These are phyloP conservation scores for Wickerhamomyces sp. DNA, from an alignment of 1,139 yeast species.

Conservation along the genomic window DNA sequence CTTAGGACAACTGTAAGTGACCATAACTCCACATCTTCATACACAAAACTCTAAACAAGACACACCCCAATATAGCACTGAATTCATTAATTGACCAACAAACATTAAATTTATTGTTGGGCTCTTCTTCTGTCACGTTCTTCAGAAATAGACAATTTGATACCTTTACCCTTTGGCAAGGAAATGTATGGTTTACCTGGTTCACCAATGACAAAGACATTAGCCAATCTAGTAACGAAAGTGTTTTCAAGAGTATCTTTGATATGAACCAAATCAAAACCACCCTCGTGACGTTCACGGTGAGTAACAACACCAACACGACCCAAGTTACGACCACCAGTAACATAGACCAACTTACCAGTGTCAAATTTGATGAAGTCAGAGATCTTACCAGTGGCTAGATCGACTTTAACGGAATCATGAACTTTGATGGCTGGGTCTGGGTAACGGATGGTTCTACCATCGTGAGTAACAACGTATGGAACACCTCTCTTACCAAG, in stretches of 20 bases:
- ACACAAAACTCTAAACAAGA: not conserved
- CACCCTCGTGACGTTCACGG: conserved; percentile 99
- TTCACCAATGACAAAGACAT: conserved; percentile 98
- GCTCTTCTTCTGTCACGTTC: conserved; percentile 99
- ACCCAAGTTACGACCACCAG: conserved; percentile 99
- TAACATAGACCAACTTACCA: conserved; percentile 94
- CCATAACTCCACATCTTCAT: too few relatives aligned
- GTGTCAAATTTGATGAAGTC: conserved; percentile 92
- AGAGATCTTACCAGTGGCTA: conserved; percentile 90
- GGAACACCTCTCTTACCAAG: conserved; percentile 98
- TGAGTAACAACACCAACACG: conserved; percentile 97
- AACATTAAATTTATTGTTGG: conserved; percentile 34
- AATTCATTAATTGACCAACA: conserved; percentile 84
- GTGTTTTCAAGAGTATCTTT: conserved; percentile 97
- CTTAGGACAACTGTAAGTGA: too few relatives aligned
- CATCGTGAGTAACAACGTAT: conserved; percentile 98
- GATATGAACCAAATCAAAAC: conserved; percentile 98
- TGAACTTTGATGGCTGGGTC: conserved; percentile 94
- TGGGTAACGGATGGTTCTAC: conserved; percentile 99
- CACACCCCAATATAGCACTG: conserved; percentile 41
- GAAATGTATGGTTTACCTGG: conserved; percentile 96
- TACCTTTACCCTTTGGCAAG: conserved; percentile 99
- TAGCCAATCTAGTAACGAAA: conserved; percentile 95
- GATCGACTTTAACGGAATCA: conserved; percentile 95
- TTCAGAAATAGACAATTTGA: conserved; percentile 95